Evolutionary conservation across 78 protist genomes (phyloP).

Genomic region (Ministeria vibrans): DNA sequence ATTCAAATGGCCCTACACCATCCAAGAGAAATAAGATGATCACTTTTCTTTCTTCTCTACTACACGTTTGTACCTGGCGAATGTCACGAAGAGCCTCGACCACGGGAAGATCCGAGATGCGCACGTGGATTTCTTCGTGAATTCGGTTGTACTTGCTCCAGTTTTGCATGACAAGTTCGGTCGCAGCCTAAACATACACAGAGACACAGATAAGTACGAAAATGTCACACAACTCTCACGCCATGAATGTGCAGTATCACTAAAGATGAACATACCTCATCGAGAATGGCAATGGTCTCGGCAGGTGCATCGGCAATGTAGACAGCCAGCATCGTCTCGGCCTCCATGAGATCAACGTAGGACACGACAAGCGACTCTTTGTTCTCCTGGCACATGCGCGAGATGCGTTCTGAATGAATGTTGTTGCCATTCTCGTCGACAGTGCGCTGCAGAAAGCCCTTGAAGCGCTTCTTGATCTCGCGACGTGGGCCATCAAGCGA

Average conservation of each 20-base stretch:
- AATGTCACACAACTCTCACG: too few species aligned
- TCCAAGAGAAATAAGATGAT: neutral
- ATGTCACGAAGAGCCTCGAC: conserved; percentile 86
- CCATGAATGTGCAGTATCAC: conserved; percentile 7
- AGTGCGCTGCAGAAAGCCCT: conserved; percentile 5
- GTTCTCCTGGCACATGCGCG: neutral
- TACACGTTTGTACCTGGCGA: conserved; percentile 55
- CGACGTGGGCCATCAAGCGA: conserved; percentile 16
- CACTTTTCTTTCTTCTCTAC: too few species aligned
- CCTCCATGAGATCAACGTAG: conserved; percentile 35
- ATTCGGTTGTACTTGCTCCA: conserved; percentile 38
- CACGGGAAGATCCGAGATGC: conserved; percentile 84
- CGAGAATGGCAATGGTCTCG: conserved; percentile 77
- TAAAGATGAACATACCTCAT: too few species aligned
- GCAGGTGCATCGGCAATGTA: conserved; percentile 85
- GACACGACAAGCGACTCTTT: conserved; percentile 14
- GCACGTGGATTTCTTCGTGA: conserved; percentile 64
- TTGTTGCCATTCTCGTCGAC: neutral
- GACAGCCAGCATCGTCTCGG: conserved; percentile 39
- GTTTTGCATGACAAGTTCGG: conserved; percentile 16
- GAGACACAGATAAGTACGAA: neutral
- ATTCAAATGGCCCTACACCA: conserved; percentile 69
- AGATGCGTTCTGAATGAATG: neutral
- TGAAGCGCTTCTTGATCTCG: conserved; percentile 30
- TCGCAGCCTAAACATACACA: conserved; percentile 12